phyloP scores from a whole-genome alignment of 1,284 basidiomycete genomes.

The Hymenochaete sp. region DNA sequence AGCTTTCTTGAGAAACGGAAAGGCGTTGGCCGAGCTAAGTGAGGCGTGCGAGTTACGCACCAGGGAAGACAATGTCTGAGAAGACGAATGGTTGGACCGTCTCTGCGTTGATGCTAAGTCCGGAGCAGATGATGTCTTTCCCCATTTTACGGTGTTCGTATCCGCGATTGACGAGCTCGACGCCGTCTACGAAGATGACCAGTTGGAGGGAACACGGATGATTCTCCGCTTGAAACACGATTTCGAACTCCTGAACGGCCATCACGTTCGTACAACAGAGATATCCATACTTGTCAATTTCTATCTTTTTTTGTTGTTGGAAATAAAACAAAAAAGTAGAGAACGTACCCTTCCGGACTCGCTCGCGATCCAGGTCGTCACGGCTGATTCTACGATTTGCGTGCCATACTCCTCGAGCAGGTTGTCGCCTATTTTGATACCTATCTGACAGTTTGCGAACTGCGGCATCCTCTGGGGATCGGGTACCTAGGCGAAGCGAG shows the following conservation, averaged over 20 bases:
- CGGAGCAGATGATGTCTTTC: slow-evolving; percentile 10
- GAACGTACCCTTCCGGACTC: slow-evolving; percentile 14
- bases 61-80: slow-evolving; percentile 12
- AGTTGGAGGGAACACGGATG: slow-evolving; percentile 9
- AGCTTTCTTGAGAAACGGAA: not conserved
- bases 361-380: slow-evolving; percentile 13
- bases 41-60: not conserved
- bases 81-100: slow-evolving; percentile 14
- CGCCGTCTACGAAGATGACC: slow-evolving; percentile 12
- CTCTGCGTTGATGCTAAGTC: slow-evolving; percentile 11
- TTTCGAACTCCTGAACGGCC: slow-evolving; percentile 8
- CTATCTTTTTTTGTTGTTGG: not conserved
- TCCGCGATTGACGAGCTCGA: slow-evolving; percentile 13
- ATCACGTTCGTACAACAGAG: not conserved
- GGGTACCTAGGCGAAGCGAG: no score
- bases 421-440: slow-evolving; percentile 9
- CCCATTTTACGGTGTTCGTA: slow-evolving; percentile 15
- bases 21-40: not conserved
- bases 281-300: not conserved
- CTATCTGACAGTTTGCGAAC: slow-evolving; percentile 9
- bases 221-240: slow-evolving; percentile 7
- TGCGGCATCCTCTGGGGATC: no score
- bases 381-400: slow-evolving; percentile 8
- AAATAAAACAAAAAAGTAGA: not conserved
- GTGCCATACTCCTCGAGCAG: slow-evolving; percentile 13